Evolutionary conservation across 139 green algal species (phyloP).

Genomic region (Mychonastes homosphaera): DNA sequence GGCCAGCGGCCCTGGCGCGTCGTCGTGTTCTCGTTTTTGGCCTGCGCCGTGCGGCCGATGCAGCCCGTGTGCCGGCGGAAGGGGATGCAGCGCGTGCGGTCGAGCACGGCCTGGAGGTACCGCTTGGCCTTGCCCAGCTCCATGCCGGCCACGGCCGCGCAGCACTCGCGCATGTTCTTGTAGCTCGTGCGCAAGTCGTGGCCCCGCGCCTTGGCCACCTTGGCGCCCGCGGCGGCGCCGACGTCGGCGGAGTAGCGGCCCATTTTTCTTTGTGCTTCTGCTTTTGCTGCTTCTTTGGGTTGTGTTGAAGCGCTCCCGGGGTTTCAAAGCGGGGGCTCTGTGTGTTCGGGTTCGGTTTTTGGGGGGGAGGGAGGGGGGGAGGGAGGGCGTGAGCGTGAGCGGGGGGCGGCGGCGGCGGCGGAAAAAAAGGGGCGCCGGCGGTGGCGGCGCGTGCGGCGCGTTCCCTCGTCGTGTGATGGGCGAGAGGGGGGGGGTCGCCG

Average conservation of each 20-base stretch:
- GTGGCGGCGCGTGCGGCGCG: too few relatives aligned
- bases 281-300: not conserved
- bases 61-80: constrained; percentile 91
- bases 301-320: not conserved
- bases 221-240: not conserved
- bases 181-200: constrained; percentile 90
- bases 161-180: constrained; percentile 95
- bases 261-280: not conserved
- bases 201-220: constrained; percentile 57
- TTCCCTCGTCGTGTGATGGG: too few relatives aligned
- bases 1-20: constrained; percentile 92
- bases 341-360: not conserved
- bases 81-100: constrained; percentile 82
- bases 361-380: not conserved
- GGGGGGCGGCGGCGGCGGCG: not conserved
- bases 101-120: constrained; percentile 92
- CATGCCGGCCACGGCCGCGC: constrained; percentile 73
- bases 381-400: not conserved
- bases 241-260: not conserved
- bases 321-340: not conserved
- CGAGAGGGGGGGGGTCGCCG: too few relatives aligned
- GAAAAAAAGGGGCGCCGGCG: too few relatives aligned
- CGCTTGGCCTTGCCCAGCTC: constrained; percentile 84
- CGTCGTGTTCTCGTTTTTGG: constrained; percentile 68
- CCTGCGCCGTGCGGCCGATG: constrained; percentile 70